Percentiles rank a stretch among this genome's conserved stretches.
These are phyloP conservation scores for Cyclotella atomus DNA, from an alignment of 108 stramenopile species.

Conservation along the genomic window DNA sequence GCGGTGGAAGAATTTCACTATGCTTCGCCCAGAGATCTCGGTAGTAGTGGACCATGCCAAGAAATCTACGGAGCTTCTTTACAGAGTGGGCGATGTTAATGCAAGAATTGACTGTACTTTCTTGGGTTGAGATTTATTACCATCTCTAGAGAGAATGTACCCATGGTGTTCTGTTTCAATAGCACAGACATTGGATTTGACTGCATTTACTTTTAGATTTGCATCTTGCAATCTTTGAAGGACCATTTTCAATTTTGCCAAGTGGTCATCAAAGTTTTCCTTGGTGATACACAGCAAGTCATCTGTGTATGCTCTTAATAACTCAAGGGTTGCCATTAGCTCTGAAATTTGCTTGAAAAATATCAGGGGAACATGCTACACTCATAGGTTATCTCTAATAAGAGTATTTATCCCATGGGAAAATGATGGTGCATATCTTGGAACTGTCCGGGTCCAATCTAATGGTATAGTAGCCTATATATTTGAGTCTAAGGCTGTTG, in stretches of 20 bases:
- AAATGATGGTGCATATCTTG: conserved; percentile 27
- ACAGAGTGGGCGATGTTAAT: conserved; percentile 16
- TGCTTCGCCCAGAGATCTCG: conserved; percentile 34
- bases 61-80: conserved; percentile 30
- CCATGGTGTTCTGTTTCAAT: conserved; percentile 23
- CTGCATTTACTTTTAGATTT: conserved; percentile 35
- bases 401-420: conserved; percentile 22
- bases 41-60: conserved; percentile 48
- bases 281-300: conserved; percentile 36
- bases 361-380: conserved; percentile 27
- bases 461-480: conserved; percentile 50
- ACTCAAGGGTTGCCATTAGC: conserved; percentile 30
- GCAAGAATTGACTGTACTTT: conserved; percentile 41
- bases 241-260: conserved; percentile 17
- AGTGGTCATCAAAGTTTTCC: conserved; percentile 32
- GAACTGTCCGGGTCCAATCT: conserved; percentile 3
- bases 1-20: conserved; percentile 43
- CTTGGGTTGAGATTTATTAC: conserved; percentile 24
- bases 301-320: conserved; percentile 32
- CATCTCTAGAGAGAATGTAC: conserved; percentile 23
- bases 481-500: conserved; percentile 39
- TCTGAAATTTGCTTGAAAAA: conserved; percentile 27
- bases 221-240: conserved; percentile 13
- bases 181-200: conserved; percentile 22
- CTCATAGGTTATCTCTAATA: conserved; percentile 38